A percentile compares a stretch with the other conserved stretches of the same genome.
These are phyloP conservation scores for Candida gigantensis DNA, from an alignment of 1,139 yeast genomes.

Conservation along the genomic window DNA sequence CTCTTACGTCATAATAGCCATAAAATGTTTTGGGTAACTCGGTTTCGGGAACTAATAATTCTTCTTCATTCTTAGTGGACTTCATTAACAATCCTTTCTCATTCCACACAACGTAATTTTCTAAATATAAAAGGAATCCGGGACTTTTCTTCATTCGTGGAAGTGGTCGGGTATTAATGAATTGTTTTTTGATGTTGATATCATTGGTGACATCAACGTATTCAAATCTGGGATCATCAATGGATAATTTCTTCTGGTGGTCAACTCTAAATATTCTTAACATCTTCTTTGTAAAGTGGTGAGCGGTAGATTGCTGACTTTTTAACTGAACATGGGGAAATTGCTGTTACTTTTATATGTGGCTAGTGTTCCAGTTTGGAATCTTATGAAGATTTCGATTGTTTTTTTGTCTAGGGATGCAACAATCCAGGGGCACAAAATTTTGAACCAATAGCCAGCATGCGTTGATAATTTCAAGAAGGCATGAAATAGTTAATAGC, in stretches of 20 bases:
- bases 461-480: no score
- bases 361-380: no score
- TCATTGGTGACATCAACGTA: constrained; percentile 1
- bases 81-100: not conserved
- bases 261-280: constrained; percentile 1
- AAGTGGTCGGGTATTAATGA: not conserved
- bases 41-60: not conserved
- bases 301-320: no score
- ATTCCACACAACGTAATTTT: not conserved
- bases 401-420: no score
- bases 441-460: no score
- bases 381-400: no score
- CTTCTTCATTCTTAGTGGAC: not conserved
- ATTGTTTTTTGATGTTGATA: not conserved
- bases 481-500: no score
- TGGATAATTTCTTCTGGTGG: not conserved
- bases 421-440: no score
- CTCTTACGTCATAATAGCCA: not conserved
- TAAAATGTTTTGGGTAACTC: constrained; percentile 1
- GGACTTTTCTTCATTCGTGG: not conserved
- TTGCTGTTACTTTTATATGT: no score
- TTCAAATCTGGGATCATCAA: not conserved
- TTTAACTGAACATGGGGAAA: no score
- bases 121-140: not conserved
- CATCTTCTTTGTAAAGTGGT: no score